These are phyloP conservation scores for Ilex paraguariensis DNA, from an alignment of 305 asterid species.

Conservation along the genomic window DNA sequence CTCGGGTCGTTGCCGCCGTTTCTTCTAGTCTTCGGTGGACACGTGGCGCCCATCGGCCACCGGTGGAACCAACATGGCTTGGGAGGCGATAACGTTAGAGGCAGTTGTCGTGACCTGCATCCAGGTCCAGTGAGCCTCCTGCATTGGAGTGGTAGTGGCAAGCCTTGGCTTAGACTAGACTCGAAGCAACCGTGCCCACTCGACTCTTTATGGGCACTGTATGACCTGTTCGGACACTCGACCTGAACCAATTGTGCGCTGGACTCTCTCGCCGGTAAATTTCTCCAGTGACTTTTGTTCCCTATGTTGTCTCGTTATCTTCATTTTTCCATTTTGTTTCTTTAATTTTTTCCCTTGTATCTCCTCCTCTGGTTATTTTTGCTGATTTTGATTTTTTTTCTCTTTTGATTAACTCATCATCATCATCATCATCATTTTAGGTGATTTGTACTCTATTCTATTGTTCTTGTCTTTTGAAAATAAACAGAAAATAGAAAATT, in stretches of 20 bases:
- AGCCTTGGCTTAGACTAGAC: conserved; percentile 95
- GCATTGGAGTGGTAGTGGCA: conserved; percentile 98
- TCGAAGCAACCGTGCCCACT: conserved; percentile 79
- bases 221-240: conserved; percentile 65
- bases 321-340: conserved; percentile 16
- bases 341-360: conserved; percentile 9
- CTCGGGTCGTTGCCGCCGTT: conserved; percentile 90
- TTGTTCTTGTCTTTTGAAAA: conserved; percentile 24
- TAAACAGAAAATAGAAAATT: conserved; percentile 18
- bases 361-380: conserved; percentile 15
- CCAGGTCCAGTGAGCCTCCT: conserved; percentile 94
- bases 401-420: conserved; percentile 24
- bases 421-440: conserved; percentile 5
- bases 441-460: conserved; percentile 42
- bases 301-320: conserved; percentile 5
- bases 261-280: conserved; percentile 47
- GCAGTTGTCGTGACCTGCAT: conserved; percentile 91
- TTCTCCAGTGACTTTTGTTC: conserved; percentile 21
- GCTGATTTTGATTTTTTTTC: conserved; percentile 6
- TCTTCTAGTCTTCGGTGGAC: conserved; percentile 80
- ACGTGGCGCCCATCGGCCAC: conserved; percentile 91
- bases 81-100: conserved; percentile 89
- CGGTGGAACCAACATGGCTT: conserved; percentile 96
- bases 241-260: conserved; percentile 19
- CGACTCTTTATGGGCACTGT: conserved; percentile 82